Base-by-base conservation (phyloP, 305 asterid genomes). In the Fraxinus sp. region DNA sequence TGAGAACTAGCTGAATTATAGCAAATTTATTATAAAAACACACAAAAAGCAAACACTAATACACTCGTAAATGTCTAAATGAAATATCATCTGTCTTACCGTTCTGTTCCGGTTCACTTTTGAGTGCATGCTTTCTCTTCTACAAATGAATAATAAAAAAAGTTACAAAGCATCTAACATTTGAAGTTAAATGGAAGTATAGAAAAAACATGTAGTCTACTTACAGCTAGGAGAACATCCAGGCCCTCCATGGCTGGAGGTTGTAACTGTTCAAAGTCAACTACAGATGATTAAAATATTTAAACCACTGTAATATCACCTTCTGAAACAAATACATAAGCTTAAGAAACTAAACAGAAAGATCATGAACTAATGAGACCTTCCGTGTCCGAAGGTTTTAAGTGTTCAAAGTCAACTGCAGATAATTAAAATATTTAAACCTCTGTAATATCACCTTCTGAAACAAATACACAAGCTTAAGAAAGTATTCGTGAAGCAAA, bases 181-280 rank as follows among this genome's bases (percentile, higher is more conserved):
- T 22, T 64, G 36, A 24, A 83, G 39, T 73, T 68, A 5, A 80
- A 71, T 7, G 26, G 71, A 70, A 73, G 36, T 22, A 80, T 20
- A 57, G 76, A 57, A 35, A 78, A 57, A 73, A 74, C 84, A 83
- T 28, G 26, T n/a, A 64, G 30, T 28, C 77, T 68, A 89, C 97
- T 92, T 85, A 95, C 98, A 74, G 92, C 91, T 68, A 93, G 87
- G 64, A 90, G 87, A 78, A 46, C 88, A 85, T 92, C 97, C 86
- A 95, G 84, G 49, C 97, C 99, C 77, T 92, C 98, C 97, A 95
- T 86, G 49, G 79, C 78, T 1, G 99, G 99, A 78, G 96, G 97
- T 76, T 87, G 87, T 88, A 94, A 84, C 86, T 88, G 90, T 74
- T 90, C 98, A 76, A 92, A 88, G 90, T 93, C 98, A 87, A 94